These are phyloP conservation scores for Fusarium hostae DNA, from an alignment of 2,329 filamentous ascomycete genomes.

Conservation along the genomic window DNA sequence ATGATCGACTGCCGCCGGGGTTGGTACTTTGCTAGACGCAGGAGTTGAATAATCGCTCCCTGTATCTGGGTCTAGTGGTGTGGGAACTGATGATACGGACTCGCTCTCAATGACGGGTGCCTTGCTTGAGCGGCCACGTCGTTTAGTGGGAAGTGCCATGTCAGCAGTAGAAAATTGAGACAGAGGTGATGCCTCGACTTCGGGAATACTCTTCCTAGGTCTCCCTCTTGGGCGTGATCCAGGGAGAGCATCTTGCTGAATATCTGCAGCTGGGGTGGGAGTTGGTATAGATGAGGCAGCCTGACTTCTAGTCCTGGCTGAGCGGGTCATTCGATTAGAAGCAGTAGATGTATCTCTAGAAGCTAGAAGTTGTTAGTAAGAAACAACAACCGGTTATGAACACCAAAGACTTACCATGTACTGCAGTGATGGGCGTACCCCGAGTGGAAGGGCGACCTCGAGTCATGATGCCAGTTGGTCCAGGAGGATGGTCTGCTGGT, in stretches of 20 bases:
- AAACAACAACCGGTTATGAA: neutral
- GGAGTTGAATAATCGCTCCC: constrained; percentile 51
- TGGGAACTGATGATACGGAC: constrained; percentile 49
- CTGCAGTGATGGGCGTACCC: constrained; percentile 24
- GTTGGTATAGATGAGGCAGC: constrained; percentile 9
- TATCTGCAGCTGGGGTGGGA: neutral
- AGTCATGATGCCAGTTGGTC: constrained; percentile 41
- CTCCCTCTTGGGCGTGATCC: constrained; percentile 38
- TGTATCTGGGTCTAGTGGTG: constrained; percentile 46
- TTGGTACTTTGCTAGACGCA: constrained; percentile 52
- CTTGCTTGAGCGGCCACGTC: constrained; percentile 35
- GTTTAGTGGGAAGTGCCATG: constrained; percentile 15
- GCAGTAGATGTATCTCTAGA: constrained; percentile 31
- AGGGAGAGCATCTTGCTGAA: neutral
- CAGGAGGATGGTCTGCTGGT: neutral
- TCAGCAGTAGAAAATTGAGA: constrained; percentile 1
- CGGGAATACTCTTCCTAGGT: constrained; percentile 34
- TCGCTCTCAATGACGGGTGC: constrained; percentile 38
- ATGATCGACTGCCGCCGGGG: constrained; percentile 45
- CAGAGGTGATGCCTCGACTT: constrained; percentile 8
- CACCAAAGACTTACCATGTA: constrained; percentile 28
- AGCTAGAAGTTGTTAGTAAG: constrained; percentile 21
- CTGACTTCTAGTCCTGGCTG: constrained; percentile 35
- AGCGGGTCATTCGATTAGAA: constrained; percentile 44
- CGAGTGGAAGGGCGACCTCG: constrained; percentile 45